phyloP scores from a whole-genome alignment of 192 early-diverging fungal species.

The Coemansia sp. region DNA sequence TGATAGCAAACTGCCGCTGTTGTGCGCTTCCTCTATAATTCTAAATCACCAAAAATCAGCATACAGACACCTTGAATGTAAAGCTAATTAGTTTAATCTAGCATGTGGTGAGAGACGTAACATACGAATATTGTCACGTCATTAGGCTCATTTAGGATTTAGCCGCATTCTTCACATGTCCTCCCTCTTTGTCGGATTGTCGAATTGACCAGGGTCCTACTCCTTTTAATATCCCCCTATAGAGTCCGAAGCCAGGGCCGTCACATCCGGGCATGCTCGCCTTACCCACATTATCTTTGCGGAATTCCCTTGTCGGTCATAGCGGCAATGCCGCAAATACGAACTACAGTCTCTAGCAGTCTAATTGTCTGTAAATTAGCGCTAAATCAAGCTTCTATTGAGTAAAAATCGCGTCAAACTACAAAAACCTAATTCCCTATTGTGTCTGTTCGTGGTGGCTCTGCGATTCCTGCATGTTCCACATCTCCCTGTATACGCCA shows the following conservation, averaged over 20 bases:
- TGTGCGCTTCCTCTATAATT: background rate
- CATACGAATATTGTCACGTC: background rate
- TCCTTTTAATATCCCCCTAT: background rate
- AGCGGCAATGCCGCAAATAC: background rate
- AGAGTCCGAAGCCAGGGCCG: background rate
- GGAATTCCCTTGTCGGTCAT: background rate
- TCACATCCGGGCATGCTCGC: background rate
- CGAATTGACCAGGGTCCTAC: background rate
- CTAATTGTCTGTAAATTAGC: background rate
- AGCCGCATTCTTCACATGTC: background rate
- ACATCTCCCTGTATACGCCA: slow-evolving; percentile 89
- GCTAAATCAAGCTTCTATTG: background rate
- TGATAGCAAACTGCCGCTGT: background rate
- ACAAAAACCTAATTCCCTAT: background rate
- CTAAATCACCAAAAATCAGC: background rate
- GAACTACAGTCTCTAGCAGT: background rate
- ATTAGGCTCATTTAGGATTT: background rate
- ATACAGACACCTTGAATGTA: background rate
- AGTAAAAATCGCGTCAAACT: background rate
- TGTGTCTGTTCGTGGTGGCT: slow-evolving; percentile 4
- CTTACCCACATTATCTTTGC: background rate
- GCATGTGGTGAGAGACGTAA: background rate
- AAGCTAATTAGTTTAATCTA: background rate
- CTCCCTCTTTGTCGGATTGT: background rate
- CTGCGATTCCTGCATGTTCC: slow-evolving; percentile 60